These are phyloP conservation scores for Adiantum capillusveneris DNA, from an alignment of 75 land plant species.

Conservation along the genomic window DNA sequence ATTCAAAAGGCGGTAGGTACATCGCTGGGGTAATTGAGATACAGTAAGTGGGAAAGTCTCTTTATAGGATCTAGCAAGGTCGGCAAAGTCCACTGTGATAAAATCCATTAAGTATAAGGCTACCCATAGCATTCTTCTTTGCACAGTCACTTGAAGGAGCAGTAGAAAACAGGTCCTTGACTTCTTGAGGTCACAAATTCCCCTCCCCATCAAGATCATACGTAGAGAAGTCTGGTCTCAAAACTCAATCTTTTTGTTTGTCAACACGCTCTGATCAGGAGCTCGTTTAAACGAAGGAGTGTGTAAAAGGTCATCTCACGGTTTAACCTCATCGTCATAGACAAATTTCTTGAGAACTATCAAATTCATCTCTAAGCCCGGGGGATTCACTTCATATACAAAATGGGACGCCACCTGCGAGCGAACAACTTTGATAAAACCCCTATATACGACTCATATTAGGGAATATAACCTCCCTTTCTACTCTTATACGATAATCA, in stretches of 20 bases:
- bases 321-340: slow-evolving; percentile 87
- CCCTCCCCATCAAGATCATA: slow-evolving; percentile 79
- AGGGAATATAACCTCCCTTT: too few relatives aligned
- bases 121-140: slow-evolving; percentile 67
- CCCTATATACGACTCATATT: too few relatives aligned
- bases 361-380: slow-evolving; percentile 98
- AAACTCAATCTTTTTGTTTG: slow-evolving; percentile 69
- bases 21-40: slow-evolving; percentile 80
- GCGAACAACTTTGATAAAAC: too few relatives aligned
- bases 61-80: slow-evolving; percentile 76
- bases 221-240: slow-evolving; percentile 55
- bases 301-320: slow-evolving; percentile 69
- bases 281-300: slow-evolving; percentile 46
- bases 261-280: slow-evolving; percentile 94
- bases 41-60: slow-evolving; percentile 63
- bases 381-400: too few relatives aligned
- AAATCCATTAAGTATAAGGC: slow-evolving; percentile 71
- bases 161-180: slow-evolving; percentile 93
- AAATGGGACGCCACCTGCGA: too few relatives aligned
- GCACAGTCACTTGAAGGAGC: slow-evolving; percentile 80
- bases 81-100: slow-evolving; percentile 93
- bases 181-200: slow-evolving; percentile 49
- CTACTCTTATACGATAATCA: too few relatives aligned
- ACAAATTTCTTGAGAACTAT: slow-evolving; percentile 92
- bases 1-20: slow-evolving; percentile 52